Percentiles rank a stretch among this genome's conserved stretches.
Conservation (phyloP, 306 rosid species). For the Pyrus pyrifolia region DNA sequence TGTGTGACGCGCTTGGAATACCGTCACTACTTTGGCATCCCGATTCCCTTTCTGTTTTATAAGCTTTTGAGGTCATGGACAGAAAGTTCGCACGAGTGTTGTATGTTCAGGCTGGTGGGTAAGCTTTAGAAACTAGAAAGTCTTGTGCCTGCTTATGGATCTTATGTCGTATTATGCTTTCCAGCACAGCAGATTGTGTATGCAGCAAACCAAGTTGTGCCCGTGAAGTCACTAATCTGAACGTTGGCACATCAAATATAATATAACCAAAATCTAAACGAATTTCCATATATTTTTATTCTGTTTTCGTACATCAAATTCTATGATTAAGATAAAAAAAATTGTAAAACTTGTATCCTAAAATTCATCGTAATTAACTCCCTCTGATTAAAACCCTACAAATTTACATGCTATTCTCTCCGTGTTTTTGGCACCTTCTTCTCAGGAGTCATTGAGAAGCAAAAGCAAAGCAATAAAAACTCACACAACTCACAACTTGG, state of each 20-base stretch:
- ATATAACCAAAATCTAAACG: not conserved
- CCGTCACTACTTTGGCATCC: not conserved
- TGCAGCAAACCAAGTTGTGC: not conserved
- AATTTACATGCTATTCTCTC: not conserved
- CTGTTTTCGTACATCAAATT: not conserved
- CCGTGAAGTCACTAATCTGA: not conserved
- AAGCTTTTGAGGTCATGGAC: not conserved
- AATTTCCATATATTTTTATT: not conserved
- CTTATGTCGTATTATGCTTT: not conserved
- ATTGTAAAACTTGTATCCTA: too few relatives aligned
- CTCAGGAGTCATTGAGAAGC: not conserved
- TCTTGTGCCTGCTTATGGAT: not conserved
- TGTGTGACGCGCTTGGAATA: not conserved
- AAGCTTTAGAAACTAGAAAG: not conserved
- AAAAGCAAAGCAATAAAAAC: not conserved
- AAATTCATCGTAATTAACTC: too few relatives aligned
- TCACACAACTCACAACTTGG: conserved; percentile 17
- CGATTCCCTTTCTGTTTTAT: not conserved
- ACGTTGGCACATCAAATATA: not conserved
- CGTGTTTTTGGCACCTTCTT: not conserved
- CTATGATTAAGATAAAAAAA: not conserved
- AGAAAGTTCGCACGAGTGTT: not conserved
- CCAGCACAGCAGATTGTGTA: not conserved
- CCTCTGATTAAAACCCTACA: not conserved
- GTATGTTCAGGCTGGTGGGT: not conserved